Percentiles rank a stretch among this genome's conserved stretches.
phyloP scores from a whole-genome alignment of 2,329 filamentous ascomycete genomes.

The Botrytis aclada region DNA sequence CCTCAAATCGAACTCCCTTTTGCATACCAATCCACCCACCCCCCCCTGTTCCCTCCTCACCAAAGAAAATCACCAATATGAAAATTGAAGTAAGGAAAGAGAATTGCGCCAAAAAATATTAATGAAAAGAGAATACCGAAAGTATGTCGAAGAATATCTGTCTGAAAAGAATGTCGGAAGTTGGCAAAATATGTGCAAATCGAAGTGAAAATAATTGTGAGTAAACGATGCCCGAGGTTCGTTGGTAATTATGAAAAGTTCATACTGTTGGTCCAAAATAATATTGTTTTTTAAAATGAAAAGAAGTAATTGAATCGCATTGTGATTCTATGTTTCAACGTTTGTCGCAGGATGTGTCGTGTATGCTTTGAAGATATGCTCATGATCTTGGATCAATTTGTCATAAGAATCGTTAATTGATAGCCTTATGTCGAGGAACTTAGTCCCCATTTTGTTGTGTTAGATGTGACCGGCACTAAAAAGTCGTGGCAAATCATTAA shows the following conservation, averaged over 20 bases:
- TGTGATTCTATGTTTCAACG: background rate
- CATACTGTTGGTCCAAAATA: slow-evolving; percentile 2
- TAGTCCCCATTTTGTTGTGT: background rate
- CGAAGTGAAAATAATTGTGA: background rate
- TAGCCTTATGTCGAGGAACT: background rate
- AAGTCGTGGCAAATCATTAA: background rate
- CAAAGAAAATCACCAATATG: background rate
- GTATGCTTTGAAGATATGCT: background rate
- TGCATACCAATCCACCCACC: background rate
- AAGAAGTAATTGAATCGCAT: background rate
- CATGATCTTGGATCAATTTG: background rate
- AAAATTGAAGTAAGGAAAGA: background rate
- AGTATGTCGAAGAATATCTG: background rate
- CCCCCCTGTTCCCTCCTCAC: background rate
- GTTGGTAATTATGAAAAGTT: background rate
- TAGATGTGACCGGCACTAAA: background rate
- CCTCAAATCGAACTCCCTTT: background rate
- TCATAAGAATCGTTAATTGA: background rate
- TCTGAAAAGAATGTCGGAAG: background rate
- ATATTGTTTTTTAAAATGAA: background rate
- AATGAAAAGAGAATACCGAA: background rate
- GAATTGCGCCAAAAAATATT: no score
- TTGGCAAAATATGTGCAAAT: slow-evolving; percentile 1
- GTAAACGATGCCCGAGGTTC: slow-evolving; percentile 5
- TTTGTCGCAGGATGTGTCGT: background rate